Conservation (phyloP, 768 basidiomycete genomes). For the Naganishia vishniacii region DNA sequence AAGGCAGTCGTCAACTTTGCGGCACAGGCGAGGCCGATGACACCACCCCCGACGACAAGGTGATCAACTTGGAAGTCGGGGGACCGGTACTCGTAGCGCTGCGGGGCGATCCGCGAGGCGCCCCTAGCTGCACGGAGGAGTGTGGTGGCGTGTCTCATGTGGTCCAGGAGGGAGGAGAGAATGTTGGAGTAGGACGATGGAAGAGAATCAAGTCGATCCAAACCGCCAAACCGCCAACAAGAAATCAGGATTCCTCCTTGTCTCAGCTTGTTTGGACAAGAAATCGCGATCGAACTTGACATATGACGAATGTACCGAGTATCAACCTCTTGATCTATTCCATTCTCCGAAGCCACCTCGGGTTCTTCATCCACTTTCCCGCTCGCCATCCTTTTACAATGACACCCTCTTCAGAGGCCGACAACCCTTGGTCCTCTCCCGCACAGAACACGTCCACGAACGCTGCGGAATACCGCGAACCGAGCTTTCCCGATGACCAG, state of each 20-base stretch:
- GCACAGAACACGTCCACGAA: neutral
- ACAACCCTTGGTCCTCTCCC: slow-evolving; percentile 14
- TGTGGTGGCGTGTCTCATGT: neutral
- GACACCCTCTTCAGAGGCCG: no score
- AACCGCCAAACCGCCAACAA: no score
- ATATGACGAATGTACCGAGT: neutral
- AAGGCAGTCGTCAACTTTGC: slow-evolving; percentile 64
- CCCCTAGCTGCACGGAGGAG: neutral
- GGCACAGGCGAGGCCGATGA: slow-evolving; percentile 80
- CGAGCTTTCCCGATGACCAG: neutral
- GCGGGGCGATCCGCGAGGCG: neutral
- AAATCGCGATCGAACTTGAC: slow-evolving; percentile 1
- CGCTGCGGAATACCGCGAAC: slow-evolving; percentile 1
- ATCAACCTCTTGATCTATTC: no score
- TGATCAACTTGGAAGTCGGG: slow-evolving; percentile 74
- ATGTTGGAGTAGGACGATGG: no score
- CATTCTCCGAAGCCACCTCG: no score
- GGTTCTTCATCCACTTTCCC: no score
- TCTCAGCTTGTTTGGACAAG: no score
- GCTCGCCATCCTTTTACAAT: neutral
- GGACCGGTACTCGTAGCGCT: slow-evolving; percentile 39
- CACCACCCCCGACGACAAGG: slow-evolving; percentile 84
- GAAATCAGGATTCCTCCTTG: no score
- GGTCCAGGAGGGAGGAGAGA: no score
- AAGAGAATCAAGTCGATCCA: no score